Conservation (phyloP, 805 yeast species). For the Yarrowia hollandica region DNA sequence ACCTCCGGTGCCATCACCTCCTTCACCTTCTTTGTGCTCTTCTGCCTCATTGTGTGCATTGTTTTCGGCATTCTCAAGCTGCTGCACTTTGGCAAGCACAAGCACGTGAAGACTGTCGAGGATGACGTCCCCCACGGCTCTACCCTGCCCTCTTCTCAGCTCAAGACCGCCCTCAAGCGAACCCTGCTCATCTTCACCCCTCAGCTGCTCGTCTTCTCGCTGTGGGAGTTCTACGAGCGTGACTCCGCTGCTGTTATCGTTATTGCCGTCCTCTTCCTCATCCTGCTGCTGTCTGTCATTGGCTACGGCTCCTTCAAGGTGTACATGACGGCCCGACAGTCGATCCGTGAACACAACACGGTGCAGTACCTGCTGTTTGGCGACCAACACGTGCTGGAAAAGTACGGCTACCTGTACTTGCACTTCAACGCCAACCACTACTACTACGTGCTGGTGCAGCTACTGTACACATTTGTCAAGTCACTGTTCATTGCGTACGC, state of each 20-base stretch:
- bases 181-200: constrained; percentile 83
- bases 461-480: constrained; percentile 63
- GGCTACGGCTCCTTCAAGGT: constrained; percentile 68
- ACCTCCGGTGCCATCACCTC: constrained; percentile 85
- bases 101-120: constrained; percentile 46
- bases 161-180: constrained; percentile 78
- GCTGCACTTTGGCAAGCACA: constrained; percentile 31
- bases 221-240: constrained; percentile 80
- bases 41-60: constrained; percentile 70
- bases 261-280: constrained; percentile 68
- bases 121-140: constrained; percentile 37
- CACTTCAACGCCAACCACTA: constrained; percentile 80
- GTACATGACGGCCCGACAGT: constrained; percentile 57
- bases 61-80: constrained; percentile 57
- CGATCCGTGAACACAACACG: constrained; percentile 62
- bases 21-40: constrained; percentile 77
- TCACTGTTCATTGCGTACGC: constrained; percentile 73
- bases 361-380: constrained; percentile 89
- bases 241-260: constrained; percentile 91
- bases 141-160: constrained; percentile 42
- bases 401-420: constrained; percentile 85
- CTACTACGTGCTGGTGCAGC: constrained; percentile 75
- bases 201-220: constrained; percentile 71
- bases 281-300: constrained; percentile 61
- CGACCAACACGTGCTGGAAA: constrained; percentile 65